Evolutionary conservation across 331 rosid species (phyloP), one percentile per base, ranked within the genome.

Genomic region (Phaseolus coccineus): DNA sequence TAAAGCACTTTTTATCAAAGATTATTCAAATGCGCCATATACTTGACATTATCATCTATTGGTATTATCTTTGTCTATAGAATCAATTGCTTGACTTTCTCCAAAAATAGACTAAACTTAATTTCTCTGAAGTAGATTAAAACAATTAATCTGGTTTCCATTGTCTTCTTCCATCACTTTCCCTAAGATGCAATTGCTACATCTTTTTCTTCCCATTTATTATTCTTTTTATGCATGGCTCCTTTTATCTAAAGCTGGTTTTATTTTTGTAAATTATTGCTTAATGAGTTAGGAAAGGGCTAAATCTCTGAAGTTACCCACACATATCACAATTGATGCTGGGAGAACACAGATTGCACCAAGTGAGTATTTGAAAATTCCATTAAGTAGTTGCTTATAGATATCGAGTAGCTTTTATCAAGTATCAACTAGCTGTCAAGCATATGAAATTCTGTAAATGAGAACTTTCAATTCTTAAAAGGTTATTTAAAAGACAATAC

Each of bases 301-400:
- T 65, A 93, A 93, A 84, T 90, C 92, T 40, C 84, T 91, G 69
- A 91, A 93, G 53, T 77, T 95, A 64, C 98, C 98, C 12, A 88
- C 97, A 48, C 98, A 95, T 84, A 80, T 95, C 71, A 95, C 99
- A 48, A 88, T 95, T 27, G 99, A 95, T 90, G 99, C 98, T 6
- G 99, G 99, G 63, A 89, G 94, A 88, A 95, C 98, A 65, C 98
- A 95, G 84, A 95, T 95, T 88, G 99, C 99, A 73, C 98, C 98
- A 58, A 95, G 98, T 95, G 81, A 87, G 96, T 88, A 75, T 69
- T 63, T 58, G 30, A 50, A 71, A 73, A 62, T 71, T 24, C 22
- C 8, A 33, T 51, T 66, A 44, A 16, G 46, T 4, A 5, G 27
- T 35, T 52, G 37, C 50, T 68, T 33, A 33, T 42, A 69, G 81